Evolutionary conservation across 495 filamentous ascomycete genomes (phyloP), one percentile per base, ranked within the genome.

Genomic region (Friedmanniomyces simplex): DNA sequence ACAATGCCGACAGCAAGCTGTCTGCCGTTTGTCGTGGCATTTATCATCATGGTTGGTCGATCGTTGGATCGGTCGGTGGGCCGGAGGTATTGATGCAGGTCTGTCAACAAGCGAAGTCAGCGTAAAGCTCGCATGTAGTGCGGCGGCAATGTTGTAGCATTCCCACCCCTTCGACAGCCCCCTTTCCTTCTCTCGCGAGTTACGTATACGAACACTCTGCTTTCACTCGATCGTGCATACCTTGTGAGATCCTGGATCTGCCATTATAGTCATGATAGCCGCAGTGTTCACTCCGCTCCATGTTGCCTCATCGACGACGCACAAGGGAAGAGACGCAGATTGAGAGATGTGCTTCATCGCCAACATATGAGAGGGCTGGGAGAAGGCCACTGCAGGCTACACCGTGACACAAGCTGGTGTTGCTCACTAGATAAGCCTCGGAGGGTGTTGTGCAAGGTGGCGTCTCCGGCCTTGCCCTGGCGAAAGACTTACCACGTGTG

Each of bases 1-100:
- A 98, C 77, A 18, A 98, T 72, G 14, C 85, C 86, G 25, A 96
- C 47, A 32, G 12, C 4, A 2, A 36, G 7, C n/a, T 21, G 49
- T 10, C 18, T 52, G n/a, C 26, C 26, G 11, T 5, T 20, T 18
- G 49, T 20, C n/a, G 18, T 52, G 26, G 49, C 49, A 8, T 4
- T 25, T 14, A 6, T 8, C 2, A 36, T 3, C 20, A 24, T 26
- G 20, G 4, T 24, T 7, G 5, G 18, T 43, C 18, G 4, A 3
- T 43, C 14, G 14, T 5, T 13, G 13, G 39, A 16, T 43, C 14
- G 39, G 39, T 20, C 14, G 4, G 39, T 43, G 39, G 39, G 14
- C 39, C 14, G 39, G 39, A 43, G 14, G 14, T 43, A 20, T 16
- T 20, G 39, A 16, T 5, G 39, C 14, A 43, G 39, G 18, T 43